Evolutionary conservation across 768 basidiomycete genomes (phyloP).

Genomic region (Pisolithus orientalis): DNA sequence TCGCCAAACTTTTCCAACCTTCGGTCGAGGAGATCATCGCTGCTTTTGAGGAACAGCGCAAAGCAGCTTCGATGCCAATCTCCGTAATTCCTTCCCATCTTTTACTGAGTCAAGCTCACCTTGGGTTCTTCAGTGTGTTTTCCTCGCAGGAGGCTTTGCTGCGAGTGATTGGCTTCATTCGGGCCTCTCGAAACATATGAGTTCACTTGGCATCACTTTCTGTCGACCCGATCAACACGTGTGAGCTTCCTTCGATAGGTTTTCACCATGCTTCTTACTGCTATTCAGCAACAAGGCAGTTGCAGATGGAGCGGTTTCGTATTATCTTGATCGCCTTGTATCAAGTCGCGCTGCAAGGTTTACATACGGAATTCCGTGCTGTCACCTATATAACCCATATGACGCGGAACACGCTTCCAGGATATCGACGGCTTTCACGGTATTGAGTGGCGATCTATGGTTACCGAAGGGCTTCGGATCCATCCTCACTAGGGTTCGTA

Average conservation of each 20-base stretch:
- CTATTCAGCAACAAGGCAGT: constrained; percentile 38
- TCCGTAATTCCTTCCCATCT: constrained; percentile 10
- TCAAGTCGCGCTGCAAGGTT: constrained; percentile 35
- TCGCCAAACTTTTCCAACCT: constrained; percentile 37
- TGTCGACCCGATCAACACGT: constrained; percentile 37
- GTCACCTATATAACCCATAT: constrained; percentile 18
- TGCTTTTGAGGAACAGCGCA: constrained; percentile 27
- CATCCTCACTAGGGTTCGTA: constrained; percentile 32
- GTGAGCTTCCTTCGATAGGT: constrained; percentile 27
- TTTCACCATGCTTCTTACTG: neutral
- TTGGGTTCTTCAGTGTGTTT: constrained; percentile 22
- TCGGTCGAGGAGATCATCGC: constrained; percentile 31
- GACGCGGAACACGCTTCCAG: constrained; percentile 34
- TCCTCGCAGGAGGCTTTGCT: constrained; percentile 48
- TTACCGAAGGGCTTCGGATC: constrained; percentile 31
- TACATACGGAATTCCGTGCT: constrained; percentile 33
- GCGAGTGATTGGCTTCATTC: constrained; percentile 41
- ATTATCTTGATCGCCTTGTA: constrained; percentile 39
- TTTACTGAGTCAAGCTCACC: neutral
- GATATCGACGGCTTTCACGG: constrained; percentile 9
- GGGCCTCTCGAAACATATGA: constrained; percentile 33
- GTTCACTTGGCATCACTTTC: constrained; percentile 32
- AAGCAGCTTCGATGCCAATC: constrained; percentile 17
- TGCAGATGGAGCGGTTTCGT: constrained; percentile 41
- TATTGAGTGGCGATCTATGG: constrained; percentile 20